phyloP scores from a whole-genome alignment of 192 early-diverging fungal species.

The Spizellomyces punctatus region DNA sequence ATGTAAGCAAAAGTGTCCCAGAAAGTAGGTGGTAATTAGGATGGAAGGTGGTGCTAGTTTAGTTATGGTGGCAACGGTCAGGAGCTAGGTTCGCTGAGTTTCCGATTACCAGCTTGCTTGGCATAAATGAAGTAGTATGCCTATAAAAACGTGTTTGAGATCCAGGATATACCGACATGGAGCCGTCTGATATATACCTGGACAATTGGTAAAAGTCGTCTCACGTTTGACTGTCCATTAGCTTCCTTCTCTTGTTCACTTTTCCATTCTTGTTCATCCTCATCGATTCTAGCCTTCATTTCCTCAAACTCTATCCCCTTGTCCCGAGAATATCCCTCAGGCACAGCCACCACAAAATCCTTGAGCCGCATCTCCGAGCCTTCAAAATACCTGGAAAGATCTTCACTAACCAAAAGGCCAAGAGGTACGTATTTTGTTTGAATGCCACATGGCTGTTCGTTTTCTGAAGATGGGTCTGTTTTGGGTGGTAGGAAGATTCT shows the following conservation, averaged over 20 bases:
- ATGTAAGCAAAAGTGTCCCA: too few relatives aligned
- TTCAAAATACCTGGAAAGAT: constrained; percentile 27
- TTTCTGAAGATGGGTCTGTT: not conserved
- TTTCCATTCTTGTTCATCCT: constrained; percentile 32
- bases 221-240: not conserved
- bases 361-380: constrained; percentile 53
- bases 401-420: constrained; percentile 31
- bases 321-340: constrained; percentile 59
- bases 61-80: too few relatives aligned
- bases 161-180: too few relatives aligned
- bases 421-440: constrained; percentile 28
- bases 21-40: too few relatives aligned
- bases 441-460: not conserved
- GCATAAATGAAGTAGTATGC: too few relatives aligned
- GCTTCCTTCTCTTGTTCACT: constrained; percentile 18
- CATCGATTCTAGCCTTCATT: constrained; percentile 6
- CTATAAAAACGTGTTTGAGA: too few relatives aligned
- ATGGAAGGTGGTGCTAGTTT: too few relatives aligned
- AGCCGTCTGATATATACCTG: constrained; percentile 4
- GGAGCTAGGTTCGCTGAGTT: too few relatives aligned
- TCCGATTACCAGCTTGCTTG: too few relatives aligned
- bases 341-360: constrained; percentile 68
- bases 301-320: constrained; percentile 15
- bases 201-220: constrained; percentile 38
- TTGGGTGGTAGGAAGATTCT: not conserved